Conservation (phyloP, 805 yeast genomes). For the Metschnikowia baotianmanensis region DNA sequence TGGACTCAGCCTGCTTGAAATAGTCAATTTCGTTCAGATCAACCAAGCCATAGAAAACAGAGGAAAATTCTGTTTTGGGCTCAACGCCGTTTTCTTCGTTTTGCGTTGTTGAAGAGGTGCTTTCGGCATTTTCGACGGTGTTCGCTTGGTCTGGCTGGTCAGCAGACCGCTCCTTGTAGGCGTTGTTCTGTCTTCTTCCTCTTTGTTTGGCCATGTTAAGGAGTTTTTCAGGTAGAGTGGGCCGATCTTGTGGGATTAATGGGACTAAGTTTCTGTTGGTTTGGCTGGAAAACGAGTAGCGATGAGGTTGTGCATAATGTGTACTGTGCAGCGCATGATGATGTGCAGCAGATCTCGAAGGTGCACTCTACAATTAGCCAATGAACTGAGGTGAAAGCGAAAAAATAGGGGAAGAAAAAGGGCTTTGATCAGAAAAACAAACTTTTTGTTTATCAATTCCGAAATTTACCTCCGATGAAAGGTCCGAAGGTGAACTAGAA, state of each 20-base stretch:
- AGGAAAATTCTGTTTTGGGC: slow-evolving; percentile 20
- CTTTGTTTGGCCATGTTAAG: slow-evolving; percentile 28
- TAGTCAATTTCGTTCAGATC: slow-evolving; percentile 84
- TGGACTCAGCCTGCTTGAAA: slow-evolving; percentile 89
- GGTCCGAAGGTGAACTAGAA: no score
- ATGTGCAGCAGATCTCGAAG: no score
- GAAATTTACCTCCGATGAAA: no score
- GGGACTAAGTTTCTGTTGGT: neutral
- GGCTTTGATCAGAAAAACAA: no score
- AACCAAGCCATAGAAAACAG: slow-evolving; percentile 79
- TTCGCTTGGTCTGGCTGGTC: slow-evolving; percentile 1
- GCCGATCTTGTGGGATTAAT: neutral
- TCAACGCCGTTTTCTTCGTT: slow-evolving; percentile 2
- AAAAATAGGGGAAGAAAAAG: neutral
- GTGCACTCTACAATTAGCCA: no score
- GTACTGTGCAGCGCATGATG: neutral
- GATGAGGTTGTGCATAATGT: slow-evolving; percentile 14
- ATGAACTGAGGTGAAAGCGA: no score
- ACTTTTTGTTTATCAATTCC: no score
- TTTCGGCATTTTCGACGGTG: slow-evolving; percentile 1
- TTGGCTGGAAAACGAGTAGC: slow-evolving; percentile 3
- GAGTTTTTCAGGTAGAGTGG: neutral
- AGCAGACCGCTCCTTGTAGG: slow-evolving; percentile 22
- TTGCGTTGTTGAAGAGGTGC: neutral
- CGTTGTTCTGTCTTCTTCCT: slow-evolving; percentile 43